Base-by-base conservation (phyloP, 2,329 filamentous ascomycete genomes). In the Fusarium haematococcum region DNA sequence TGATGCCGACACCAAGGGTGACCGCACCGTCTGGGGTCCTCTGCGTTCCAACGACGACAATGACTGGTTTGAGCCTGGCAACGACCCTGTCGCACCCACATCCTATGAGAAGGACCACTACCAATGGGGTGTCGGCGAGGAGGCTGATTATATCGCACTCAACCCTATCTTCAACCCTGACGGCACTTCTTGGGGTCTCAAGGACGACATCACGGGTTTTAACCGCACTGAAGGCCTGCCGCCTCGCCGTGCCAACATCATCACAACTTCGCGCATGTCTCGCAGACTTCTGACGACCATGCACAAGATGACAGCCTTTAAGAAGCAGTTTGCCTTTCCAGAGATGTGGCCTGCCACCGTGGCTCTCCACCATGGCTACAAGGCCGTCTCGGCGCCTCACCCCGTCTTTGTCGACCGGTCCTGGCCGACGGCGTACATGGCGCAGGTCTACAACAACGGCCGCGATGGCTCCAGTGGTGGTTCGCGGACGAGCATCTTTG, bases 311-410 rank as follows among this genome's bases (percentile, higher is more conserved):
- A 98, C 95, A 5, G 91, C 92, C 33, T 89, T 94, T 78, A 92
- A 93, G 80, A 95, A 95, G 77, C 94, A 97, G 83, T 94, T 94
- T 74, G 97, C 97, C 86, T 97, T 97, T 81, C 94, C 95, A 0
- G 96, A 98, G 83, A 98, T 98, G 95, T 98, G 95, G 95, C 94
- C 95, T 0, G 92, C 93, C 1, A 97, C 94, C 0, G 91, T 94
- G 1, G 94, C 95, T 2, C 88, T 98, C 11, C 95, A 98, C 69
- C 95, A 98, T 81, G 96, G 96, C 13, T 92, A 94, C 84, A 98
- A 98, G 85, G 95, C 94, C 41, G 95, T 98, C 16, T 97, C 93
- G 75, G 95, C 92, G 3, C 96, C 96, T 1, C 96, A 98, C 79
- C 94, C 95, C 1, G 89, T 97, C 65, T 98, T 93, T 81, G 90